Evolutionary conservation across 805 yeast genomes (phyloP).

Genomic region (Metschnikowia similis): DNA sequence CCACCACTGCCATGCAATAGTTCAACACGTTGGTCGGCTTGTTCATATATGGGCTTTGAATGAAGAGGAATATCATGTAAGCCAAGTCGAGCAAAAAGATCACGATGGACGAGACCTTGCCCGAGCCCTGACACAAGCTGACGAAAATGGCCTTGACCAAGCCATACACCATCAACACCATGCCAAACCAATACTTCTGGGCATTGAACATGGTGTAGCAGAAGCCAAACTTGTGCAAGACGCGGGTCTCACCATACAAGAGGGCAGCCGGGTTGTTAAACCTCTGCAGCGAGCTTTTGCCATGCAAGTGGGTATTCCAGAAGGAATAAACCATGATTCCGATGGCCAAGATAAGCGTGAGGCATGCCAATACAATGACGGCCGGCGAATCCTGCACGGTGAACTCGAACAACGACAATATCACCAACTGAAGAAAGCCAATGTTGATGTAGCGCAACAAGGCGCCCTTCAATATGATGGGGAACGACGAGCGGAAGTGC

Average conservation of each 20-base stretch:
- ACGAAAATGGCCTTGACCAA: slow-evolving; percentile 69
- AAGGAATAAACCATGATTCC: slow-evolving; percentile 62
- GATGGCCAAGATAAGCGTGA: slow-evolving; percentile 60
- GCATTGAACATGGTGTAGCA: slow-evolving; percentile 88
- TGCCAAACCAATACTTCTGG: slow-evolving; percentile 77
- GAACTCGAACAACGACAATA: slow-evolving; percentile 86
- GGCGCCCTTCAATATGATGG: slow-evolving; percentile 66
- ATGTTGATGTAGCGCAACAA: slow-evolving; percentile 73
- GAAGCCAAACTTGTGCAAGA: slow-evolving; percentile 79
- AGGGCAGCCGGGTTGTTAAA: slow-evolving; percentile 84
- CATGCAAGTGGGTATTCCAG: slow-evolving; percentile 60
- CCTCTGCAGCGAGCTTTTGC: slow-evolving; percentile 51
- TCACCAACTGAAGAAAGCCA: slow-evolving; percentile 77
- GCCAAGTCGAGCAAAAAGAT: slow-evolving; percentile 72
- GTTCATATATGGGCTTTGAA: slow-evolving; percentile 72
- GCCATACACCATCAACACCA: slow-evolving; percentile 55
- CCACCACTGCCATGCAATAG: slow-evolving; percentile 68
- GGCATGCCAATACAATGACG: slow-evolving; percentile 72
- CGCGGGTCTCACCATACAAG: slow-evolving; percentile 69
- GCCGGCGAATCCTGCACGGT: slow-evolving; percentile 81
- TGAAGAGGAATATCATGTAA: slow-evolving; percentile 61
- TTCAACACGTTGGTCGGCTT: slow-evolving; percentile 75
- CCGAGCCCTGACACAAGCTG: slow-evolving; percentile 73
- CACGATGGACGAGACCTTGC: slow-evolving; percentile 76
- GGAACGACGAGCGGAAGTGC: slow-evolving; percentile 55